Conservation (phyloP, 208 protist species). For the Angomonas desouzai region DNA sequence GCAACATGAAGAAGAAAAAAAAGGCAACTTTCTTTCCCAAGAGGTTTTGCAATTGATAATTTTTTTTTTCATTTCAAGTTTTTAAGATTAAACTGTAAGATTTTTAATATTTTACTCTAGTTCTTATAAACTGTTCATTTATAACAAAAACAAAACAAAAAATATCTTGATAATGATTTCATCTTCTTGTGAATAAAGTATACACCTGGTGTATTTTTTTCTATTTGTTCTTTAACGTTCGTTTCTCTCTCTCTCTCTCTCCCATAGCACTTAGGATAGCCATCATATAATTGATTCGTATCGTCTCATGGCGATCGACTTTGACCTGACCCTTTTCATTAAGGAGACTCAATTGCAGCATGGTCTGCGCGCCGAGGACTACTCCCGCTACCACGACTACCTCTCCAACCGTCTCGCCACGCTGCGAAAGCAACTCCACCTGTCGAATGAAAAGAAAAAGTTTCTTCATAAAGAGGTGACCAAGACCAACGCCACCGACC, state of each 20-base stretch:
- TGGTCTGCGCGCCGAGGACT: slow-evolving; percentile 79
- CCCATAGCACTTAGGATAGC: background rate
- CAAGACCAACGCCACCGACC: slow-evolving; percentile 46
- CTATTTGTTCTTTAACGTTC: background rate
- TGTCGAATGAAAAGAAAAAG: slow-evolving; percentile 74
- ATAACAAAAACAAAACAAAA: slow-evolving; percentile 12
- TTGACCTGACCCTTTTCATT: slow-evolving; percentile 68
- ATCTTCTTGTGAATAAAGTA: too few species aligned
- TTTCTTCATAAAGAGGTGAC: slow-evolving; percentile 79
- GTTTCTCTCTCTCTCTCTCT: slow-evolving; percentile 9
- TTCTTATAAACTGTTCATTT: slow-evolving; percentile 7
- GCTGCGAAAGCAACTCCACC: slow-evolving; percentile 64
- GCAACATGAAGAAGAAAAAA: background rate
- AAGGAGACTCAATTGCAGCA: slow-evolving; percentile 89
- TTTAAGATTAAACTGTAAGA: slow-evolving; percentile 7
- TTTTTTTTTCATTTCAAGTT: slow-evolving; percentile 10
- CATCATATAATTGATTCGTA: background rate
- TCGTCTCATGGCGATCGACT: slow-evolving; percentile 38
- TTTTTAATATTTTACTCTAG: slow-evolving; percentile 10
- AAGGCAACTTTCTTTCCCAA: background rate
- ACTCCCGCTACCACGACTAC: slow-evolving; percentile 78
- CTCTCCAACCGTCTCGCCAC: slow-evolving; percentile 71
- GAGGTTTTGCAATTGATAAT: slow-evolving; percentile 15
- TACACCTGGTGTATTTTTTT: too few species aligned
- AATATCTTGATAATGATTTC: too few species aligned